Evolutionary conservation across 768 basidiomycete species (phyloP).

Genomic region (Fomitopsis pulvina): DNA sequence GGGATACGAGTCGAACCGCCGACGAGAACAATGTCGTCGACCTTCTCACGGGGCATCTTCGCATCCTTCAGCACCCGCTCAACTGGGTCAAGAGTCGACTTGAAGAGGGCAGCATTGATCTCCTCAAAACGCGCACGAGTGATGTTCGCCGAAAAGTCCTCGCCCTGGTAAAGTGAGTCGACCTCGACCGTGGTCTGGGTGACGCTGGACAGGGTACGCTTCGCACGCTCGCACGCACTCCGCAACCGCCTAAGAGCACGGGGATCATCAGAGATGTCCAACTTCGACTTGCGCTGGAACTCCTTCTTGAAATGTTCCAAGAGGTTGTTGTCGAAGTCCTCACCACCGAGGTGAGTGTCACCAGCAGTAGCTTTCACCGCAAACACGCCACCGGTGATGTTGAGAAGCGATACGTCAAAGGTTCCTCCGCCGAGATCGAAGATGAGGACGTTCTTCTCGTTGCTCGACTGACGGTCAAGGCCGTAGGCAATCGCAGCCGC

Average conservation of each 20-base stretch:
- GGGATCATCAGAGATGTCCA: constrained; percentile 94
- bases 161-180: constrained; percentile 96
- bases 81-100: constrained; percentile 95
- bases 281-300: constrained; percentile 97
- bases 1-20: constrained; percentile 99
- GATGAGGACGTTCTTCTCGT: constrained; percentile 97
- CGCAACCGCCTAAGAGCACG: constrained; percentile 95
- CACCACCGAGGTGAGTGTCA: constrained; percentile 99
- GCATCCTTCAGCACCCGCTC: constrained; percentile 99
- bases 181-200: constrained; percentile 99
- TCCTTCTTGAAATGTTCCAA: constrained; percentile 99
- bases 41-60: constrained; percentile 95
- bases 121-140: constrained; percentile 99
- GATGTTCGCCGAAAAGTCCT: constrained; percentile 98
- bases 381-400: constrained; percentile 97
- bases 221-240: constrained; percentile 98
- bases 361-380: constrained; percentile 99
- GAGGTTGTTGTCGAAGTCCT: constrained; percentile 98
- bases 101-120: constrained; percentile 93
- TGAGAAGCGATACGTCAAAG: constrained; percentile 98
- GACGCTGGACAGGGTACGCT: constrained; percentile 97
- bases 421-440: constrained; percentile 99
- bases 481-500: constrained; percentile 99
- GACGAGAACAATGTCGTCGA: constrained; percentile 98
- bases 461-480: constrained; percentile 90